phyloP scores from a whole-genome alignment of 129 eudicot genomes.

The Daucus carota region DNA sequence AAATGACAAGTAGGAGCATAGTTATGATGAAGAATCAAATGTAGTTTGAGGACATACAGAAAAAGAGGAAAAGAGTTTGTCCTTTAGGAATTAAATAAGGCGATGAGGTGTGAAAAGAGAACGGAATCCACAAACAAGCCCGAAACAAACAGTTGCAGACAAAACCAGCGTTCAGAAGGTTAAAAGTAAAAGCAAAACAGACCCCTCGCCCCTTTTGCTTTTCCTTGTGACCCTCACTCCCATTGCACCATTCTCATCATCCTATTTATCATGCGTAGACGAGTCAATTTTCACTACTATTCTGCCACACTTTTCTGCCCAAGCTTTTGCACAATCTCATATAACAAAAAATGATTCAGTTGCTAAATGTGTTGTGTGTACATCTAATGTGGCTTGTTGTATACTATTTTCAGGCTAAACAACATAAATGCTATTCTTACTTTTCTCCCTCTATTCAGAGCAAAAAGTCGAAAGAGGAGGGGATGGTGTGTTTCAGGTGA shows the following conservation, averaged over 20 bases:
- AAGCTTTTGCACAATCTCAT: background rate
- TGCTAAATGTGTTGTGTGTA: background rate
- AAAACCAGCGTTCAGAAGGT: constrained; percentile 9
- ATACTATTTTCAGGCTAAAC: background rate
- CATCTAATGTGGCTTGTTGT: background rate
- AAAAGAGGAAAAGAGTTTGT: constrained; percentile 1
- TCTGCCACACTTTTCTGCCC: background rate
- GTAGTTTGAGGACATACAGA: background rate
- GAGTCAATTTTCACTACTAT: background rate
- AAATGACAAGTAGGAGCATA: too few species aligned
- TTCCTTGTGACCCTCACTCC: constrained; percentile 3
- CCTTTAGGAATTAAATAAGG: constrained; percentile 3
- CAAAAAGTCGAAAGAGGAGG: background rate
- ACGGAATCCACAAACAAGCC: background rate
- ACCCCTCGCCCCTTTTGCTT: background rate
- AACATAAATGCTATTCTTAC: background rate
- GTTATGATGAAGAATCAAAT: background rate
- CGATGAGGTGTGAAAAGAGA: background rate
- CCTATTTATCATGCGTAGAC: background rate
- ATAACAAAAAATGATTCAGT: background rate
- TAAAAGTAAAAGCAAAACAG: constrained; percentile 7
- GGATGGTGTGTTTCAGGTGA: constrained; percentile 7
- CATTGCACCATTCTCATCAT: background rate
- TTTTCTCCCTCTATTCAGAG: background rate
- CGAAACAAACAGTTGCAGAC: constrained; percentile 8